Percentiles rank a stretch among this genome's conserved stretches.
Conservation (phyloP, 352 stramenopile genomes). For the Phytophthora kernoviae region DNA sequence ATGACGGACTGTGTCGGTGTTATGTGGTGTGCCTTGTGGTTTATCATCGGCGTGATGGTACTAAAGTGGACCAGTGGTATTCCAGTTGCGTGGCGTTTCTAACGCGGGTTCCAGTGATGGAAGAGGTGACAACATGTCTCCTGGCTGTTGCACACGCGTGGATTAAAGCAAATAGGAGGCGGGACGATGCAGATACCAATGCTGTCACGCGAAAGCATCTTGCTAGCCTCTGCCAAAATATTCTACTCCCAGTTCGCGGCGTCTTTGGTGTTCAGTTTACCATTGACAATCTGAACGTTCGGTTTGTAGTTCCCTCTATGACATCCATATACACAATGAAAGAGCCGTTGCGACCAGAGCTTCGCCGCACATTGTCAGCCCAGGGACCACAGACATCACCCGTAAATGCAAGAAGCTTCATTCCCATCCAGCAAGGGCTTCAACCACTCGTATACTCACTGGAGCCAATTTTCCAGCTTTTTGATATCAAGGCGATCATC, state of each 20-base stretch:
- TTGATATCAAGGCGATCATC: constrained; percentile 77
- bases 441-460: constrained; percentile 78
- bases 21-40: constrained; percentile 83
- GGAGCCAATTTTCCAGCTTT: constrained; percentile 67
- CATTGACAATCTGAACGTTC: constrained; percentile 38
- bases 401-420: constrained; percentile 51
- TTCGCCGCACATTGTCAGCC: constrained; percentile 21
- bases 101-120: constrained; percentile 66
- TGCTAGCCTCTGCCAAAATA: constrained; percentile 54
- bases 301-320: constrained; percentile 56
- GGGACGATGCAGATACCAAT: background rate
- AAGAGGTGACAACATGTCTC: constrained; percentile 56
- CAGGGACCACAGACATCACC: constrained; percentile 40
- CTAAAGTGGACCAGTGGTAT: constrained; percentile 52
- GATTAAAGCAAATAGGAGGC: constrained; percentile 32
- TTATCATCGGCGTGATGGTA: constrained; percentile 47
- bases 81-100: constrained; percentile 77
- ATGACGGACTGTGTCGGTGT: constrained; percentile 71
- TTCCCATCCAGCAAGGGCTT: constrained; percentile 55
- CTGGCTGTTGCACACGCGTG: constrained; percentile 60
- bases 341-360: constrained; percentile 15
- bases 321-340: constrained; percentile 58
- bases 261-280: constrained; percentile 69
- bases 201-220: constrained; percentile 42
- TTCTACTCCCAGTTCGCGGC: constrained; percentile 65